A percentile compares a stretch with the other conserved stretches of the same genome.
Conservation (phyloP, 805 yeast genomes). For the Hanseniaspora taiwanica region DNA sequence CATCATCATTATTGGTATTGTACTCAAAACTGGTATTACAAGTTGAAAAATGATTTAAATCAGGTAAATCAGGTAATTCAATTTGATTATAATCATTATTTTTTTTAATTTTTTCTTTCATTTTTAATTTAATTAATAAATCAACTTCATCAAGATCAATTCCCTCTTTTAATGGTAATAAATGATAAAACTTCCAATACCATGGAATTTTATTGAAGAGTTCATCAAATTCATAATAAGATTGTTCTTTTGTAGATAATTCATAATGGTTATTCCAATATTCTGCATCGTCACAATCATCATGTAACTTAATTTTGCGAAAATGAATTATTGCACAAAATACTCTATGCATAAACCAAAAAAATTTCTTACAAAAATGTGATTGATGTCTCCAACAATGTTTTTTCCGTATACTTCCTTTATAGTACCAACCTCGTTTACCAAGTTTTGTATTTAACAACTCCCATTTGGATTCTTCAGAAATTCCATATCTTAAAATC, state of each 20-base stretch:
- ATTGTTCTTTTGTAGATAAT: background rate
- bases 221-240: background rate
- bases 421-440: slow-evolving; percentile 21
- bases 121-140: background rate
- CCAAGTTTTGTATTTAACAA: slow-evolving; percentile 13
- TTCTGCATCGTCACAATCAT: slow-evolving; percentile 16
- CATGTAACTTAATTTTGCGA: slow-evolving; percentile 11
- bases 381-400: slow-evolving; percentile 20
- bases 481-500: slow-evolving; percentile 3
- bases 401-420: slow-evolving; percentile 14
- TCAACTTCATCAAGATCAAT: slow-evolving; percentile 20
- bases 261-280: slow-evolving; percentile 14
- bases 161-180: slow-evolving; percentile 20
- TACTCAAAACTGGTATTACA: no score
- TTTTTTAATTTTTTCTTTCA: background rate
- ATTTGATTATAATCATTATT: background rate
- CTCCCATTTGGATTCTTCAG: slow-evolving; percentile 2
- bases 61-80: background rate
- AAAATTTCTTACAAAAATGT: slow-evolving; percentile 12
- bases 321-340: slow-evolving; percentile 9
- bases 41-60: no score
- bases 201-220: slow-evolving; percentile 11
- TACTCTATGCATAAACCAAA: slow-evolving; percentile 17
- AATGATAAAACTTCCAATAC: slow-evolving; percentile 18
- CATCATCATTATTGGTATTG: no score